Percentiles rank a stretch among this genome's conserved stretches.
phyloP scores from a whole-genome alignment of 257 asterid species.

The Plantago elongata region DNA sequence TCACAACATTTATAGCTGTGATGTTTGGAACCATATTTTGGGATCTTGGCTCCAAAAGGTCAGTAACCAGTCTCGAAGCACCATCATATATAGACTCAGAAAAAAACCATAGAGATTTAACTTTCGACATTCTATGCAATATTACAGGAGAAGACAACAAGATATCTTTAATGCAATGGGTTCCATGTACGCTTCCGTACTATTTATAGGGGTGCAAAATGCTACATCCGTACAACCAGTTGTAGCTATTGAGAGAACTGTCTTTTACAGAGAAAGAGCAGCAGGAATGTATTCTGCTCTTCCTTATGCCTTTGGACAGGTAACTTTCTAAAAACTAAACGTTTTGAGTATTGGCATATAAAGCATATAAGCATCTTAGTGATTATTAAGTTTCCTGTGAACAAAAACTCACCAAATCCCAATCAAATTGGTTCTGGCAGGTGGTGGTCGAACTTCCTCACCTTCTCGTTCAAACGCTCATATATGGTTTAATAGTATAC shows the following conservation, averaged over 20 bases:
- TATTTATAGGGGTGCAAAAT: conserved; percentile 67
- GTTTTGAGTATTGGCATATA: neutral
- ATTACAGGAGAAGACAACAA: conserved; percentile 45
- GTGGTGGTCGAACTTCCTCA: conserved; percentile 63
- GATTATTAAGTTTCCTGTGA: neutral
- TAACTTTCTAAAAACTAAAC: conserved; percentile 4
- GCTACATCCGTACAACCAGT: conserved; percentile 76
- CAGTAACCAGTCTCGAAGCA: neutral
- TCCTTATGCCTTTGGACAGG: conserved; percentile 84
- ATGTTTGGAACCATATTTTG: conserved; percentile 78
- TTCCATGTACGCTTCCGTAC: conserved; percentile 71
- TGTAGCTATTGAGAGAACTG: conserved; percentile 70
- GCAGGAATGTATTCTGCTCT: conserved; percentile 92
- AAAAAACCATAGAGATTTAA: neutral
- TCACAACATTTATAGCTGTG: conserved; percentile 59
- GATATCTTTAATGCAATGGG: conserved; percentile 84
- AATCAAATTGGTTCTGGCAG: conserved; percentile 26
- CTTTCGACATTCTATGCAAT: neutral
- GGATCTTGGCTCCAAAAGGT: conserved; percentile 70
- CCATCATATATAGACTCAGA: neutral
- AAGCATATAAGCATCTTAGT: neutral
- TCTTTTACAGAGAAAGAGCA: conserved; percentile 82
- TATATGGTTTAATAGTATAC: conserved; percentile 60
- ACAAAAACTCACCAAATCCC: neutral
- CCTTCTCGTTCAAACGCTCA: conserved; percentile 48